Evolutionary conservation across 495 filamentous ascomycete species (phyloP), one percentile per base, ranked within the genome.

Genomic region (Friedmanniomyces simplex): DNA sequence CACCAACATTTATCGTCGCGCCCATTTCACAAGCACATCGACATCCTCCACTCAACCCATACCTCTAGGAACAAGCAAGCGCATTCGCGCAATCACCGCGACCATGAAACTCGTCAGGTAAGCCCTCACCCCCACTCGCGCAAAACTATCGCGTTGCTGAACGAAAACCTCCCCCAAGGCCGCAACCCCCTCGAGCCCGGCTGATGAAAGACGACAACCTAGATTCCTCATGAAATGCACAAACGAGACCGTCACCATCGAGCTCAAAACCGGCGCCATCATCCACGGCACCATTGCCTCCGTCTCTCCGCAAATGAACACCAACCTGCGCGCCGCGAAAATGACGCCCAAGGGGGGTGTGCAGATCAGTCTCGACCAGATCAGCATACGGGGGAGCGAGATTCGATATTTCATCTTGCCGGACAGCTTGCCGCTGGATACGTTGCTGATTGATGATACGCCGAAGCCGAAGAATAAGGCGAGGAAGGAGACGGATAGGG

Each of bases 391-490:
- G 54, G 91, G 91, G 62, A 88, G 85, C 39, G 94, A 89, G 0
- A 91, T 97, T 65, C 81, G 91, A 60, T 95, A 96, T 72, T 89
- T 85, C 70, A 93, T 96, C 66, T 83, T 97, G 4, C 93, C 93
- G 30, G 93, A 98, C 73, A 91, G 85, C 48, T 79, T 98, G 54
- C 93, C 91, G 18, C 79, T 98, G 46, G 93, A 98, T 69, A 94
- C 91, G 14, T 79, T 98, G 32, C 76, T 98, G 14, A 89, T 98
- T 56, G 93, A 98, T 66, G 93, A 98, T 71, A 83, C 89, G 52
- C 89, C 91, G 32, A 98, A 98, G 76, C 91, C 93, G 50, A 97
- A 97, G 83, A 97, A 98, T 73, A 97, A 97, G 82, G 91, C 93
- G 28, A 77, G 93, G 66, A 98, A 98, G 78, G 94, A 98, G 73